phyloP scores from a whole-genome alignment of 192 early-diverging fungal species.

The Diversispora eburnea region DNA sequence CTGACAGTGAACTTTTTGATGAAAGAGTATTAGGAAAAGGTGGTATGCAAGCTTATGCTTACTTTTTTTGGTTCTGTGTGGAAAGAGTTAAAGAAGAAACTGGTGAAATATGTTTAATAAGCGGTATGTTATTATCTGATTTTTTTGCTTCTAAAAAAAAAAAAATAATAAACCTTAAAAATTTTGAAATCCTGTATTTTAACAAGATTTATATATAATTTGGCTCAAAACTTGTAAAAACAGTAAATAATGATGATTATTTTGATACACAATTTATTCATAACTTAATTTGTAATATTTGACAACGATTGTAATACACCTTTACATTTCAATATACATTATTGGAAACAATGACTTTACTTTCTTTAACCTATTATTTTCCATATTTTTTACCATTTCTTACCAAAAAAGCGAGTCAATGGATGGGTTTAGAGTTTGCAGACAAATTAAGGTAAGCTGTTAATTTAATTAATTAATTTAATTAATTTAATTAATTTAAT shows the following conservation, averaged over 20 bases:
- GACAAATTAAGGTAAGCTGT: conserved; percentile 43
- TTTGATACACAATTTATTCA: no score
- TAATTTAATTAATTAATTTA: neutral
- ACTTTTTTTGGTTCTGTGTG: conserved; percentile 57
- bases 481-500: neutral
- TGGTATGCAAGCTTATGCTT: conserved; percentile 56
- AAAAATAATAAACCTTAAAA: neutral
- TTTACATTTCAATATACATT: no score
- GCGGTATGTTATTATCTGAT: conserved; percentile 33
- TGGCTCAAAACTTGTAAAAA: no score
- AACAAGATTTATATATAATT: conserved; percentile 8
- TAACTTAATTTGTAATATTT: no score
- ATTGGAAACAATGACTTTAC: neutral
- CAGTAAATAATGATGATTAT: no score
- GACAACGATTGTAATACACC: no score
- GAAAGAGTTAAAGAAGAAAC: conserved; percentile 42
- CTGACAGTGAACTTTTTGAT: conserved; percentile 50
- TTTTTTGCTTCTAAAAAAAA: neutral
- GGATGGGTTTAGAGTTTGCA: conserved; percentile 57
- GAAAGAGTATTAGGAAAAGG: conserved; percentile 43
- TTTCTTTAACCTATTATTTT: neutral
- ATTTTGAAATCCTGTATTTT: conserved; percentile 1
- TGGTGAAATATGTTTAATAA: conserved; percentile 54
- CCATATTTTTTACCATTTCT: neutral
- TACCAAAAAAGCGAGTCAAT: conserved; percentile 46